Base-by-base conservation (phyloP, 2,329 filamentous ascomycete species). In the Aspergillus candidus region DNA sequence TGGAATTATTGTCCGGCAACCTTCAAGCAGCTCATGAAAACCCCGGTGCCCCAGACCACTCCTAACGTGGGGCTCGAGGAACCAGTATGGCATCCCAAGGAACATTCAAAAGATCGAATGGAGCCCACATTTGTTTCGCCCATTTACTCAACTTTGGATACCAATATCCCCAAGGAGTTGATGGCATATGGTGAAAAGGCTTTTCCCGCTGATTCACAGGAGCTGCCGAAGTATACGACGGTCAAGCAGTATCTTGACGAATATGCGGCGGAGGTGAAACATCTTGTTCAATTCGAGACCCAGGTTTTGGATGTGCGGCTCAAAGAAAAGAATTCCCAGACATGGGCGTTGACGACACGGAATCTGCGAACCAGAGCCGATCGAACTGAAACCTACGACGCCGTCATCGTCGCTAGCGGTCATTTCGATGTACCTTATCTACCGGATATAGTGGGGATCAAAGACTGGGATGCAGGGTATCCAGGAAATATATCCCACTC, bases 101-200 rank as follows among this genome's bases (percentile, higher is more conserved):
- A 60, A 37, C 50, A 54, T 12, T 41, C 50, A 7, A 46, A 53
- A 3, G 45, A 52, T 14, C 18, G 18, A 18, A 49, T 50, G 7
- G 59, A 76, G 1, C 77, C 84, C 5, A 65, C 81, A 2, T 94
- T 91, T 58, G 74, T 87, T n/a, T 88, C 86, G 13, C 86, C 90
- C 3, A 79, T 95, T 67, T 96, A 96, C 64, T 80, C 88, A 38
- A 70, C 76, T 17, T 72, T 96, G 12, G 84, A 95, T 58, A 89
- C 90, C 15, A 97, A 97, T 63, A 89, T 96, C 38, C 86, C 89
- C 0, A 80, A 84, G 47, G 73, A 75, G 0, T 63, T 96, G 41
- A 97, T 97, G 91, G 72, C 75, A 4, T 96, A 83, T 63, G 83
- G 83, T 4, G 85, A 91, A 53, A 70, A 79, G 6, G 62, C 76